Conservation (phyloP, 108 stramenopile species). For the Fistulifera solaris region DNA sequence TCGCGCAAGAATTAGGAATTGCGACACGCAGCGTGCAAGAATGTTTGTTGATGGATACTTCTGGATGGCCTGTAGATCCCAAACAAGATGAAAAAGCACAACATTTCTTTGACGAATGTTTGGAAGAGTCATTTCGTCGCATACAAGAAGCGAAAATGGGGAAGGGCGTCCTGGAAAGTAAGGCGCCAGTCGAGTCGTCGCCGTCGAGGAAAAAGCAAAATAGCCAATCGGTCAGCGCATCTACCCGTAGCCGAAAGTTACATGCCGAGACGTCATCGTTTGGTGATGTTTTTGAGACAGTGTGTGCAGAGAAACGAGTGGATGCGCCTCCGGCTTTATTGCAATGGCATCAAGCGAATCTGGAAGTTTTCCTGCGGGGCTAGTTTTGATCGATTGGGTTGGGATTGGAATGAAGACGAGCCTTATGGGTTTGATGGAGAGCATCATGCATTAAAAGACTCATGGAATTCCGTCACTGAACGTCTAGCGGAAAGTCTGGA, state of each 20-base stretch:
- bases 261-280: slow-evolving; percentile 11
- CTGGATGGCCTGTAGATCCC: slow-evolving; percentile 57
- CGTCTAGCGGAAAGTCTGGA: slow-evolving; percentile 70
- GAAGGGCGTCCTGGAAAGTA: background rate
- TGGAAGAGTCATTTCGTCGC: slow-evolving; percentile 38
- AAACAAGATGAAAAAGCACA: slow-evolving; percentile 50
- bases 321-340: slow-evolving; percentile 33
- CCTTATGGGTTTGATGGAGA: slow-evolving; percentile 87
- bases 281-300: slow-evolving; percentile 28
- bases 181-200: too few relatives aligned
- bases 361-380: slow-evolving; percentile 88
- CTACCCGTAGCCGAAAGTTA: too few relatives aligned
- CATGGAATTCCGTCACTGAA: slow-evolving; percentile 65
- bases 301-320: slow-evolving; percentile 22
- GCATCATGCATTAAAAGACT: slow-evolving; percentile 74
- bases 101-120: slow-evolving; percentile 53
- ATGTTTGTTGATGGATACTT: slow-evolving; percentile 40
- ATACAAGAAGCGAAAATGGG: slow-evolving; percentile 4
- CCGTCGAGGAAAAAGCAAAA: background rate
- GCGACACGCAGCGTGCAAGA: slow-evolving; percentile 14
- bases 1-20: slow-evolving; percentile 43
- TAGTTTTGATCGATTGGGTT: slow-evolving; percentile 56
- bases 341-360: slow-evolving; percentile 81
- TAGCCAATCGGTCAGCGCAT: too few relatives aligned
- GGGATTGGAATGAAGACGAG: slow-evolving; percentile 90